Base-by-base conservation (phyloP, 192 early-diverging fungal genomes). In the Coemansia brasiliensis region DNA sequence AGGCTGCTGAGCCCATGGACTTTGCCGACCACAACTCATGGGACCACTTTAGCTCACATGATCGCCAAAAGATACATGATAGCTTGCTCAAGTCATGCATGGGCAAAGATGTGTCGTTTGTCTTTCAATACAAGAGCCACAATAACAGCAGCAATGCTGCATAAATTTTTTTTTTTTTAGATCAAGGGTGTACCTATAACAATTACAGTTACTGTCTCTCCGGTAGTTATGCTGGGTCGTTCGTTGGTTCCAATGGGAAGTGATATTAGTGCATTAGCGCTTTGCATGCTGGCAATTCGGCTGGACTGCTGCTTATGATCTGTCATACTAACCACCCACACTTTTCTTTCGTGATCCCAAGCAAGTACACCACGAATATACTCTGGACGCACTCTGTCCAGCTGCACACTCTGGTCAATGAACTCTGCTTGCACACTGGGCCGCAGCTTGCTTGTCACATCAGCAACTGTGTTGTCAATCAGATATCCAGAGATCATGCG, bases 241-340 rank as follows among this genome's bases (percentile, higher is more conserved):
- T 64, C 52, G 0, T 63, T 49, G 0, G 73, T 72, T 6, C 75
- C 82, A 24, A 64, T 61, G 2, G 94, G 93, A 37, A 96, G 60
- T n/a, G 81, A 68, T 9, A 95, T 57, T 44, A 96, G 75, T 5
- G 87, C 90, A 70, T 94, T 95, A 15, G 92, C 89, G 12, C 73
- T 75, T 7, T 76, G 59, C 87, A 94, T 86, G 51, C 86, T 92
- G 40, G 88, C 59, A 79, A 94, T 82, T 0, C 91, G 79, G 52
- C 87, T 91, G 52, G 87, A 91, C 69, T 85, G 87, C 77, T 95
- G 93, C n/a, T 78, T 61, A 20, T 84, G 84, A 4, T 90, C 93
- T 0, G 84, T 84, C 29, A 81, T 32, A 4, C 59, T 46, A 15
- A 67, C 90, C 11, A 62, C 29, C 52, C 89, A 80, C 26, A n/a